Evolutionary conservation across 306 rosid species (phyloP), one percentile per base, ranked within the genome.

Genomic region (Prinsepia uniflora): DNA sequence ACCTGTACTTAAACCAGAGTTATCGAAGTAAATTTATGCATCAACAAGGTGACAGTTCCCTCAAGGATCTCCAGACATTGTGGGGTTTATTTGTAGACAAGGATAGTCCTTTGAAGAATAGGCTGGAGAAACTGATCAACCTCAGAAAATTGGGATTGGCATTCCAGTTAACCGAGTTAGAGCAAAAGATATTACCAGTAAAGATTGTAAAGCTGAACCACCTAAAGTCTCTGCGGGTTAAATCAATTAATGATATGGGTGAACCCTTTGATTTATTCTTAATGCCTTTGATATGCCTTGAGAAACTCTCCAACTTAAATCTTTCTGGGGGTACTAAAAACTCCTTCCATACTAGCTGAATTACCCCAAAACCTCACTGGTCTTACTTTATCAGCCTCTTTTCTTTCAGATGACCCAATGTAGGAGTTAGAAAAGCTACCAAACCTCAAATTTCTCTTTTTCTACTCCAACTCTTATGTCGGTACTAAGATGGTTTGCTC

Each of bases 381-480:
- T 52, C 80, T 83, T 67, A 77, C 80, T 48, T 77, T 83, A 67
- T 80, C 87, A 36, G 78, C 82, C 43, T 77, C 87, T 41, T 7
- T 41, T 12, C 65, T 83, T 36, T 4, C 20, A 56, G 42, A 43
- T 19, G 76, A 80, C 48, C 72, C 82, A 13, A 76, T 80, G 82
- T 71, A 60, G 36, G 6, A 69, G 72, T 75, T 80, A 54, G 76
- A 63, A 67, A 56, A 64, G 24, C 82, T 80, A 5, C 55, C 12
- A 2, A 56, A 56, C 40, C 80, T 77, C 0, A 67, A 62, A 69
- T 41, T 70, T 3, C 41, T 83, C 63, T 65, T 58, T 48, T 80
- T 80, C 7, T 65, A 66, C 40, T 72, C 76, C 22, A 19, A 66
- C 7, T 81, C 88, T 69, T 81, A 42, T 10, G 20, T 5, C 1